Evolutionary conservation across 2,329 filamentous ascomycete genomes (phyloP), one percentile per base, ranked within the genome.

Genomic region (Colletotrichum noveboracense): DNA sequence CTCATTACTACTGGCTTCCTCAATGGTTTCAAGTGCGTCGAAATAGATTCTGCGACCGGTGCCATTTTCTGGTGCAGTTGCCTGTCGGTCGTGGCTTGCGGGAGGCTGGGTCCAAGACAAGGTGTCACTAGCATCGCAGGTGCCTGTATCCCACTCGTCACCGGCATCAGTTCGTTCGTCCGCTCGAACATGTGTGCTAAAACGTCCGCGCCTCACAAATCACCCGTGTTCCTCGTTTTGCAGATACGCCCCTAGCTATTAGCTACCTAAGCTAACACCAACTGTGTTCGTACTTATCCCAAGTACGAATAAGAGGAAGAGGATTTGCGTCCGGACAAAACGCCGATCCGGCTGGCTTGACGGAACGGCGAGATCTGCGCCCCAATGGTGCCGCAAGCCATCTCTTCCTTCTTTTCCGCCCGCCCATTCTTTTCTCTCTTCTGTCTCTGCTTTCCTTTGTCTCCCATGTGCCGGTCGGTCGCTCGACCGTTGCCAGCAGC

Each of bases 91-190:
- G 61, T 71, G 71, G 71, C 67, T 60, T 32, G 18, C 32, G 66
- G 67, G 71, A 70, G 61, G 71, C 56, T 68, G 61, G 66, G 43
- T 14, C 32, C 60, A 60, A 70, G 66, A 70, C 71, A 60, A 48
- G 66, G 14, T 62, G 56, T 61, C 43, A 55, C 58, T 56, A 36
- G 36, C 28, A 38, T 21, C 65, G n/a, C 66, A 43, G 36, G 16
- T 48, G 21, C 56, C 26, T 26, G 12, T 18, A 18, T 60, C 52
- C 52, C 24, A 52, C 58, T 73, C 70, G 70, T 69, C 70, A 69
- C 61, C 9, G 58, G 38, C 71, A 36, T 16, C 43, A 18, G 26
- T 24, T 30, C 34, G 66, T 43, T 21, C 60, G 66, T 21, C 6
- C 60, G 60, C 28, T 61, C 28, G 14, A 38, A 38, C 60, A 64